Percentiles rank a stretch among this genome's conserved stretches.
Evolutionary conservation across 495 filamentous ascomycete species (phyloP).

Genomic region (Thozetella sp.): DNA sequence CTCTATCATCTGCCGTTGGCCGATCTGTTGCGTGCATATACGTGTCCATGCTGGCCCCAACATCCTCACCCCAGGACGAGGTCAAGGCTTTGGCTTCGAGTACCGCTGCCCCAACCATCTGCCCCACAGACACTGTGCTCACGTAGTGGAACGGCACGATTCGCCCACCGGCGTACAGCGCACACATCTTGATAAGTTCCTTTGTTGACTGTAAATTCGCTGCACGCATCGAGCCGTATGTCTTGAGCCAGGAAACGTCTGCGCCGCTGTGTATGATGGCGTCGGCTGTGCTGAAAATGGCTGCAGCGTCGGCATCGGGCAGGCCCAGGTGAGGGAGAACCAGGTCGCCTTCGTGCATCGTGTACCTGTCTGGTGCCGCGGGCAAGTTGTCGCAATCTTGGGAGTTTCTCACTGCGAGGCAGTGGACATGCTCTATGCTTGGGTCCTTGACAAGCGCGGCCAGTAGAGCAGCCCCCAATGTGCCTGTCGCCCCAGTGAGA

Average conservation of each 20-base stretch:
- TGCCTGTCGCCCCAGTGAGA: slow-evolving; percentile 31
- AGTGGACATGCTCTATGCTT: slow-evolving; percentile 15
- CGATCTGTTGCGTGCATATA: no score
- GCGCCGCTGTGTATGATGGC: slow-evolving; percentile 56
- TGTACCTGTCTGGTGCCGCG: slow-evolving; percentile 29
- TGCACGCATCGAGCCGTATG: slow-evolving; percentile 38
- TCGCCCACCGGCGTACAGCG: slow-evolving; percentile 18
- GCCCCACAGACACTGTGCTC: slow-evolving; percentile 38
- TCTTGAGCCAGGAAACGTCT: slow-evolving; percentile 48
- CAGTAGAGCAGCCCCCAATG: slow-evolving; percentile 21
- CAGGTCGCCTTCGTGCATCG: slow-evolving; percentile 37
- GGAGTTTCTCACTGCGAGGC: slow-evolving; percentile 22
- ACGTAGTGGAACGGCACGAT: slow-evolving; percentile 52
- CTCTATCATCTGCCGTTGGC: no score
- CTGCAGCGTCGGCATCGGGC: slow-evolving; percentile 12
- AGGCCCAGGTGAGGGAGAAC: slow-evolving; percentile 43
- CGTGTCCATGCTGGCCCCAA: no score
- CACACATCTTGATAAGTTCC: slow-evolving; percentile 33
- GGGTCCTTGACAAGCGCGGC: slow-evolving; percentile 7
- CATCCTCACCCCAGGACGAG: no score
- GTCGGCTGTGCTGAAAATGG: slow-evolving; percentile 34
- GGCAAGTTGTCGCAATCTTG: slow-evolving; percentile 21
- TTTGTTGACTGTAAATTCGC: slow-evolving; percentile 47
- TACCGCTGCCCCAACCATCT: slow-evolving; percentile 17
- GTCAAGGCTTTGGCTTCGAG: no score